phyloP scores from a whole-genome alignment of 306 rosid genomes.

The Heteromeles arbutifolia region DNA sequence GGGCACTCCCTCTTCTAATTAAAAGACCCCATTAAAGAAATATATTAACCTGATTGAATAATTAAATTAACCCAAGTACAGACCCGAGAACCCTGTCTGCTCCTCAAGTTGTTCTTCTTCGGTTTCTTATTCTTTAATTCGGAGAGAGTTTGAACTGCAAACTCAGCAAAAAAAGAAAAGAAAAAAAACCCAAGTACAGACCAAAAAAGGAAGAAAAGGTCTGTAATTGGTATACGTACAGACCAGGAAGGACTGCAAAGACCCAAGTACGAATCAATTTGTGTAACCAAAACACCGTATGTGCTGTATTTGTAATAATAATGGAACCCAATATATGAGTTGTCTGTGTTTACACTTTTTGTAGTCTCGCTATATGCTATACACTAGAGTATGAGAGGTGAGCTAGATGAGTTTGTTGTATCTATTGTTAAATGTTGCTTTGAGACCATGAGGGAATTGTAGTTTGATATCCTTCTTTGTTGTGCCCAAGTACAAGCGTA shows the following conservation, averaged over 20 bases:
- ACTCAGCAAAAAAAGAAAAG: neutral
- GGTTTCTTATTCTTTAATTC: neutral
- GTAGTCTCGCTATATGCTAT: too few relatives aligned
- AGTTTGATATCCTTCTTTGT: neutral
- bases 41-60: neutral
- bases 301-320: neutral
- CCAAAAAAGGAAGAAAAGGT: neutral
- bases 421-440: neutral
- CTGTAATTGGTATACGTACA: neutral
- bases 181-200: neutral
- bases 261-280: neutral
- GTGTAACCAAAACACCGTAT: neutral
- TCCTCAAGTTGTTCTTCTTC: neutral
- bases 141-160: neutral
- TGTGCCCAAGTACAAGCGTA: neutral
- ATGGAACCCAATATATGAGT: neutral
- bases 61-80: neutral
- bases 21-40: neutral
- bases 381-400: neutral
- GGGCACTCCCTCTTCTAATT: conserved; percentile 15
- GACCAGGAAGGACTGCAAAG: neutral
- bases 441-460: neutral
- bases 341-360: neutral
- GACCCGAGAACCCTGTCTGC: conserved; percentile 19
- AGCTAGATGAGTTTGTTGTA: neutral